Conservation (phyloP, 2,329 filamentous ascomycete species). For the Rutstroemia sydowiana region DNA sequence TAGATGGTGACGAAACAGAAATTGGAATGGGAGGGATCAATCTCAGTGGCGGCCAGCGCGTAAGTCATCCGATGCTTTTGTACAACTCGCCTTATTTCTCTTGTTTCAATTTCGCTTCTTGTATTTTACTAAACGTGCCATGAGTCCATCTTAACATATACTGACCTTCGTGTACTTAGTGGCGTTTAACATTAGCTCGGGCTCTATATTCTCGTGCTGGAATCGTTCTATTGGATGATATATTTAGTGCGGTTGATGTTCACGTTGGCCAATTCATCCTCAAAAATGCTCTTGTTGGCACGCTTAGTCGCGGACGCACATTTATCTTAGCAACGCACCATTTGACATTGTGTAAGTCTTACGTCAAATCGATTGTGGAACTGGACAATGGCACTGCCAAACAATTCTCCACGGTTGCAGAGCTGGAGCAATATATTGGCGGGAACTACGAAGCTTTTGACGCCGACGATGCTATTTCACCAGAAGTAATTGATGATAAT, state of each 20-base stretch:
- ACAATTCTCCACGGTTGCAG: conserved; percentile 57
- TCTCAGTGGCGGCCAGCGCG: conserved; percentile 73
- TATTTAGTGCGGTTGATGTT: conserved; percentile 71
- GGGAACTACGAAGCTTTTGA: too few species aligned
- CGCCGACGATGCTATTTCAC: too few species aligned
- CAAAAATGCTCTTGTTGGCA: conserved; percentile 64
- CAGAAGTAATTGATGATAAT: too few species aligned
- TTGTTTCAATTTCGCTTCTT: too few species aligned
- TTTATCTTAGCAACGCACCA: conserved; percentile 75
- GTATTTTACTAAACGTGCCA: too few species aligned
- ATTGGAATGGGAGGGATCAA: conserved; percentile 79
- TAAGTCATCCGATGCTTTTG: too few species aligned
- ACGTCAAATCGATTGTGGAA: conserved; percentile 64
- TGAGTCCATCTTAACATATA: too few species aligned
- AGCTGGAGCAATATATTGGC: conserved; percentile 54
- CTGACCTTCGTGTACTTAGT: too few species aligned
- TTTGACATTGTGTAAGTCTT: conserved; percentile 62
- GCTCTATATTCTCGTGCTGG: conserved; percentile 71
- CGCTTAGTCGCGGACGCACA: conserved; percentile 60
- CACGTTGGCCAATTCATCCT: conserved; percentile 73
- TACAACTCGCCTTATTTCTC: too few species aligned
- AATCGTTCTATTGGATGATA: conserved; percentile 70
- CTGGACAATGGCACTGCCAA: conserved; percentile 29
- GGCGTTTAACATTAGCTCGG: conserved; percentile 69
- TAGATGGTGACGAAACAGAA: conserved; percentile 69